Conservation (phyloP, 768 basidiomycete species). For the Agrocybe praecox region DNA sequence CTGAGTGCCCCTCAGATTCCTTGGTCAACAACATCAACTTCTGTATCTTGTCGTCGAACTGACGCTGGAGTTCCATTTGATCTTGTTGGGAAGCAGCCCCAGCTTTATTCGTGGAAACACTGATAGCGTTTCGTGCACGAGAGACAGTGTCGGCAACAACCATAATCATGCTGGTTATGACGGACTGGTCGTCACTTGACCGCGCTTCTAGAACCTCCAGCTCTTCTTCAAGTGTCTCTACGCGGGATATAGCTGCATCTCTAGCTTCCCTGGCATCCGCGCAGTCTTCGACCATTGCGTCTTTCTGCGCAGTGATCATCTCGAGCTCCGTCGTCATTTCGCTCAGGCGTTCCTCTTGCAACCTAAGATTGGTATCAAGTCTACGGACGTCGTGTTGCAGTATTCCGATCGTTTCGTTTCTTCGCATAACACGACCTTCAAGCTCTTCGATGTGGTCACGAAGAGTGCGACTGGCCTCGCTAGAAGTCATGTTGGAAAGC, state of each 20-base stretch:
- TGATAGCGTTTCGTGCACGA: constrained; percentile 19
- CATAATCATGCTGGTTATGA: constrained; percentile 39
- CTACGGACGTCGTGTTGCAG: constrained; percentile 81
- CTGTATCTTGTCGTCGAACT: constrained; percentile 11
- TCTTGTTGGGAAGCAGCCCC: constrained; percentile 3
- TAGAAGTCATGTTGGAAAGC: constrained; percentile 61
- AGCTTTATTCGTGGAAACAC: constrained; percentile 1
- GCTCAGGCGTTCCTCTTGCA: constrained; percentile 73
- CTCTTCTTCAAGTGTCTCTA: constrained; percentile 67
- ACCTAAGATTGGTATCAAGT: constrained; percentile 70
- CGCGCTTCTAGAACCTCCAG: constrained; percentile 39
- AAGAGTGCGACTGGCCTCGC: constrained; percentile 55
- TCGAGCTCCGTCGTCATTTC: constrained; percentile 77
- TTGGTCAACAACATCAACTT: constrained; percentile 3
- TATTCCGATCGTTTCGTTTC: constrained; percentile 75
- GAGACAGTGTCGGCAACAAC: constrained; percentile 38
- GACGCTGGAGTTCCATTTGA: constrained; percentile 5
- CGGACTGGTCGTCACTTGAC: constrained; percentile 29
- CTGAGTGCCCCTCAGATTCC: constrained; percentile 12
- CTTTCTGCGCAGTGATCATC: constrained; percentile 64
- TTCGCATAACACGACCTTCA: constrained; percentile 61
- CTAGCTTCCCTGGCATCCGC: constrained; percentile 74
- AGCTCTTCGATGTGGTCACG: constrained; percentile 70
- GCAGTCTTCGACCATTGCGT: constrained; percentile 85
- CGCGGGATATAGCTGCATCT: constrained; percentile 57